Base-by-base conservation (phyloP, 1,284 basidiomycete genomes). In the Ustilago loliicola region DNA sequence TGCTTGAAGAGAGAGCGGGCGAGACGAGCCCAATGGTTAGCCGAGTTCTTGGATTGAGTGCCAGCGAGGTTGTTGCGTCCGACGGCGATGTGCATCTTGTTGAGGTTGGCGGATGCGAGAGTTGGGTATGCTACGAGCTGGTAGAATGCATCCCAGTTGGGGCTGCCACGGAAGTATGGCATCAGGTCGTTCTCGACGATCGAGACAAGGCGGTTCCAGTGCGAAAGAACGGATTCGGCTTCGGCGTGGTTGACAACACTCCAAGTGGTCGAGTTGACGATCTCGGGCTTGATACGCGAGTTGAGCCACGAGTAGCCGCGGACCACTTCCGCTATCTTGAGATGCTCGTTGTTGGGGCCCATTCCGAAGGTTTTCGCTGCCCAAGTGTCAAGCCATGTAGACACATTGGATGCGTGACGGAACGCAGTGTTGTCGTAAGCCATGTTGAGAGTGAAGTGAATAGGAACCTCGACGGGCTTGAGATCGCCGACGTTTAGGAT, bases 381-480 rank as follows among this genome's bases (percentile, higher is more conserved):
- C 91, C 91, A 91, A 42, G 81, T 80, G 1, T 87, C 87, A 34
- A 91, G 89, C 81, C 89, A 93, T 19, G 87, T 88, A 89, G 90
- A 83, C 11, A 87, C 84, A 15, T 71, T 62, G 55, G 45, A 27
- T 2, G 63, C 34, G 34, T 66, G 63, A 3, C 5, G 34, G 25
- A 61, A 58, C 19, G 25, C 17, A 0, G 89, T 87, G 0, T 90
- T 86, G 79, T 93, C 89, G 88, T 90, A 93, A 1, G 89, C 91
- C 55, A 90, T 89, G 21, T 87, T 88, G 73, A 93, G 87, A 88
- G 91, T 92, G 83, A 91, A 92, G 74, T 93, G 91, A 25, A 89
- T 90, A 51, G 91, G 90, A 7, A 79, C 75, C 79, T 93, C 92
- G 79, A 91, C 91, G 0, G 91, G 91, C 83, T 93, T 93, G 42